A percentile compares a stretch with the other conserved stretches of the same genome.
phyloP scores from a whole-genome alignment of 768 basidiomycete species.

The Sistotremastrum niveocremeum region DNA sequence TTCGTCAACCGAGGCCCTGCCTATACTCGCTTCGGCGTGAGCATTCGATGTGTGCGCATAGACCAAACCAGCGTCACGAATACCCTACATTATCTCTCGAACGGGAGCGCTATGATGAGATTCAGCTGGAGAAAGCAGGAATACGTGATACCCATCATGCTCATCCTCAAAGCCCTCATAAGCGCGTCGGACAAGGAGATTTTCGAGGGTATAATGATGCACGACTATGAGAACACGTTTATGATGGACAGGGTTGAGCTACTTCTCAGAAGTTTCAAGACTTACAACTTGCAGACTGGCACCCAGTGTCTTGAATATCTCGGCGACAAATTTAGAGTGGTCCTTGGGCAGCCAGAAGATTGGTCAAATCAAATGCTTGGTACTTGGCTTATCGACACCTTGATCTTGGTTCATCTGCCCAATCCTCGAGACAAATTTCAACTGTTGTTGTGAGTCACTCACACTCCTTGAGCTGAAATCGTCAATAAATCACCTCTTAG shows the following conservation, averaged over 20 bases:
- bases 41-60: constrained; percentile 86
- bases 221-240: constrained; percentile 95
- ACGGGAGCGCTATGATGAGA: constrained; percentile 91
- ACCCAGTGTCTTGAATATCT: constrained; percentile 89
- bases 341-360: constrained; percentile 84
- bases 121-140: constrained; percentile 98
- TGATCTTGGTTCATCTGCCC: constrained; percentile 83
- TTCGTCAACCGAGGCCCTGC: constrained; percentile 89
- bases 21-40: constrained; percentile 88
- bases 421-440: constrained; percentile 87
- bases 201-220: constrained; percentile 92
- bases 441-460: constrained; percentile 66
- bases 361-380: constrained; percentile 79
- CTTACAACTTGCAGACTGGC: constrained; percentile 75
- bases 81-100: constrained; percentile 92
- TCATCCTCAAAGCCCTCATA: constrained; percentile 86
- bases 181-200: constrained; percentile 91
- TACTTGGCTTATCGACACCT: constrained; percentile 65
- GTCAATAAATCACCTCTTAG: constrained; percentile 26
- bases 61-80: constrained; percentile 94
- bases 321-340: constrained; percentile 92
- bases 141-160: constrained; percentile 95
- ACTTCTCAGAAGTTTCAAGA: constrained; percentile 88
- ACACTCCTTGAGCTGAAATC: background rate
- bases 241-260: constrained; percentile 94